Evolutionary conservation across 495 filamentous ascomycete genomes (phyloP), one percentile per base, ranked within the genome.

Genomic region (Aspergillus funiculosus): DNA sequence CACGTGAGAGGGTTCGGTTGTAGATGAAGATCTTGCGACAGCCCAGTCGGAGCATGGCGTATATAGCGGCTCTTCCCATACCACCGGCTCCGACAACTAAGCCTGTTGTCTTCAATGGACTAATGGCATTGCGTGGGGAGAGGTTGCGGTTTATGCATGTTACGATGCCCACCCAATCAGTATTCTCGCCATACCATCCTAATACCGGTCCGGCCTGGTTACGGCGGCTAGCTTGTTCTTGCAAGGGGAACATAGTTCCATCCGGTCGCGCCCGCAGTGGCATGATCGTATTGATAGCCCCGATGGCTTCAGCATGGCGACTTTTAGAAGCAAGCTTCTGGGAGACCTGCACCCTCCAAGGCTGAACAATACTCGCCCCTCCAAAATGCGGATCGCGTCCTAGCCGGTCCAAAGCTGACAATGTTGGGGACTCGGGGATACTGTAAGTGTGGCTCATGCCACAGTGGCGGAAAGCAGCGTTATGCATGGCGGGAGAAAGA

Each of bases 141-240:
- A 90, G 79, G 42, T 86, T 85, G 20, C 85, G 77, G 3, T 77
- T 77, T 19, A 89, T 73, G 51, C 84, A 87, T 4, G 71, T 72
- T 56, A 78, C 67, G 19, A 90, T 85, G 10, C 85, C 80, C 19
- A 83, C 83, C 83, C 86, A 92, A 63, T 90, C 86, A 0, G 85
- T 92, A 58, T 92, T 92, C 43, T 90, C 85, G 5, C 87, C 87
- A 50, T 87, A 89, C 51, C 88, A 82, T 4, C 77, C 82, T 37
- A 74, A 58, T 4, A 86, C 74, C 1, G 73, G 65, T 0, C 86
- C 85, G 3, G 80, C 71, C 53, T 76, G 79, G 60, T 83, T 82
- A 20, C 83, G 73, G 18, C 81, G 74, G 54, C 77, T 79, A 27
- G 80, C 76, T 32, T 83, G 68, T 17, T 73, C 59, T 13, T 79